These are phyloP conservation scores for Beauveria sp. DNA, from an alignment of 2,329 filamentous ascomycete species.

Conservation along the genomic window DNA sequence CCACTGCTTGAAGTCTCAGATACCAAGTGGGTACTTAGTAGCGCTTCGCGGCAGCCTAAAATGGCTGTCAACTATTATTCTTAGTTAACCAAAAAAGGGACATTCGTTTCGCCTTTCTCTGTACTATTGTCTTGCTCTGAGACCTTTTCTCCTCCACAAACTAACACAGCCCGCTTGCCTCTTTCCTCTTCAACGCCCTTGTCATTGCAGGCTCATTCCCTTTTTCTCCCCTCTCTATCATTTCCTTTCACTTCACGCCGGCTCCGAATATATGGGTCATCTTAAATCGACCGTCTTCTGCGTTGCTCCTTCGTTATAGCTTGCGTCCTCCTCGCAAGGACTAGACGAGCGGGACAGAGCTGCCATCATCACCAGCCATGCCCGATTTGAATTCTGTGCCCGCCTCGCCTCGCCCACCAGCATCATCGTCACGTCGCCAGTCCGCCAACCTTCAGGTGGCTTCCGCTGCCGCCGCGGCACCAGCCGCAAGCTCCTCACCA, in stretches of 20 bases:
- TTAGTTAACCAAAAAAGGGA: no score
- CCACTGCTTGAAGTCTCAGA: no score
- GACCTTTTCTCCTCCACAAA: neutral
- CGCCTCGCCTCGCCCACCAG: slow-evolving; percentile 39
- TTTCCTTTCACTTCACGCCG: neutral
- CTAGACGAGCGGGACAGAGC: neutral
- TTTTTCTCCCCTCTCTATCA: slow-evolving; percentile 2
- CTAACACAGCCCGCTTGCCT: neutral
- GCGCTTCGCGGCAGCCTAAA: no score
- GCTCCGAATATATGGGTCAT: neutral
- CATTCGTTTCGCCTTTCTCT: no score
- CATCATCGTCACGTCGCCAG: slow-evolving; percentile 31
- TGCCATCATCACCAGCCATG: slow-evolving; percentile 26
- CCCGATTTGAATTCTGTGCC: slow-evolving; percentile 51
- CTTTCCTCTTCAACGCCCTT: neutral
- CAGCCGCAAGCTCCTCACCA: slow-evolving; percentile 4
- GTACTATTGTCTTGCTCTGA: neutral
- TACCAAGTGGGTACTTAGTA: no score
- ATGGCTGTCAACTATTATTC: no score
- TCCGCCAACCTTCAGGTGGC: slow-evolving; percentile 36
- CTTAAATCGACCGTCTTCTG: neutral
- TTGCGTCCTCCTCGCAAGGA: neutral
- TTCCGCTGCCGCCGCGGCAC: slow-evolving; percentile 24
- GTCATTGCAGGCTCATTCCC: neutral
- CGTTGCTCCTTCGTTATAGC: neutral